Evolutionary conservation across 2,329 filamentous ascomycete species (phyloP), one percentile per base, ranked within the genome.

Genomic region (Apiospora rasikravindrae): DNA sequence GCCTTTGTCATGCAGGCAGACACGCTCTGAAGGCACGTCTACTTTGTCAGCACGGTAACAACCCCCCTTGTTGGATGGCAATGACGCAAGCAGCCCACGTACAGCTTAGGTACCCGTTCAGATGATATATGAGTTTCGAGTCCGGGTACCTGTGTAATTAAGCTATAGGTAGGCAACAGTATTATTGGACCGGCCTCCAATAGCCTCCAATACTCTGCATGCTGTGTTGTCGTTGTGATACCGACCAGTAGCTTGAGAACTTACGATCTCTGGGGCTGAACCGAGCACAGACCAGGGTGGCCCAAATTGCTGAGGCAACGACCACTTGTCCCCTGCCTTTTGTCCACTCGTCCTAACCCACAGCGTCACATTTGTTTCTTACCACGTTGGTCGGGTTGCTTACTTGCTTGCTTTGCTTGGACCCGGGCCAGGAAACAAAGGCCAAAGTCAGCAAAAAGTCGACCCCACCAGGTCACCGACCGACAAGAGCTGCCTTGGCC

Each of bases 401-500:
- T 49, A 22, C 49, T 51, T 61, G 53, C 26, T 22, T 61, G 53
- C 26, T 61, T 61, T 29, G 26, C 51, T 57, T 57, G 24, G 51
- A 8, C 19, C n/a, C 13, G n/a, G n/a, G n/a, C 49, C 49, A 51
- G 44, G 19, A 22, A 47, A 19, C 44, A 22, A 47, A 19, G 8
- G 19, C 19, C 24, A 53, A 19, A 49, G 47, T 26, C 2, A 37
- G 53, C 53, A 24, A n/a, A 29, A 57, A 24, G 51, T 57, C 24
- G 26, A 57, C 26, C 53, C 53, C 29, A 61, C 53, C 29, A 61
- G 53, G 53, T 61, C 57, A 64, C 57, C 33, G 57, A 40, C 57
- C 57, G 29, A 64, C 57, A 64, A 64, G 57, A 64, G 57, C 57
- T 64, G 57, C 57, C 57, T 64, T 64, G 53, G 53, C 16, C 53